Percentiles rank a stretch among this genome's conserved stretches.
phyloP scores from a whole-genome alignment of 768 basidiomycete genomes.

The Lyophyllum decastes region DNA sequence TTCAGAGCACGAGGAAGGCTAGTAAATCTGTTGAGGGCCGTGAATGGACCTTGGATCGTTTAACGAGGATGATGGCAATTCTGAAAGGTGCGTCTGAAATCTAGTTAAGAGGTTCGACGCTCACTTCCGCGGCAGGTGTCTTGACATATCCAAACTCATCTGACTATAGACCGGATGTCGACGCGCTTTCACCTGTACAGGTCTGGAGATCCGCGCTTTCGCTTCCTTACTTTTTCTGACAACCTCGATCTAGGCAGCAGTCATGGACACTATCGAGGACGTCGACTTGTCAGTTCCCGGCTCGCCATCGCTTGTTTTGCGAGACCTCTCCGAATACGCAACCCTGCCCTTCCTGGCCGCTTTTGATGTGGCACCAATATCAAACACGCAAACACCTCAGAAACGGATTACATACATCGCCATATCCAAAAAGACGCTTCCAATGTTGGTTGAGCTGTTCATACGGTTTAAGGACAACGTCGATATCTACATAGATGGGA shows the following conservation, averaged over 20 bases:
- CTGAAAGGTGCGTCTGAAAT: slow-evolving; percentile 55
- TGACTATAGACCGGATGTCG: slow-evolving; percentile 89
- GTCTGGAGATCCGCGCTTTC: slow-evolving; percentile 33
- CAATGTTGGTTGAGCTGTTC: slow-evolving; percentile 78
- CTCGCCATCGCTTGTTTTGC: slow-evolving; percentile 72
- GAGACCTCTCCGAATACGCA: slow-evolving; percentile 82
- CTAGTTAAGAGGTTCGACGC: not conserved
- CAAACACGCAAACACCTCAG: slow-evolving; percentile 43
- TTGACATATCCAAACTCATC: slow-evolving; percentile 81
- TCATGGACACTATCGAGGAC: slow-evolving; percentile 67
- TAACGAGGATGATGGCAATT: slow-evolving; percentile 73
- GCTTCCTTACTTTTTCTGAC: not conserved
- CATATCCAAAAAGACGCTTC: slow-evolving; percentile 87
- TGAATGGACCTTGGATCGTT: slow-evolving; percentile 68
- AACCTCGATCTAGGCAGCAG: slow-evolving; percentile 49
- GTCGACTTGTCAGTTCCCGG: slow-evolving; percentile 68
- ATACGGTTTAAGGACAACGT: slow-evolving; percentile 58
- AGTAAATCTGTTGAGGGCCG: slow-evolving; percentile 46
- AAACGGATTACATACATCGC: slow-evolving; percentile 88
- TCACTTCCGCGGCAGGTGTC: slow-evolving; percentile 45
- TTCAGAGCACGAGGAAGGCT: slow-evolving; percentile 58
- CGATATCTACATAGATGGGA: slow-evolving; percentile 78
- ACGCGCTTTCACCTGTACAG: slow-evolving; percentile 78
- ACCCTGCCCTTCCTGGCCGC: slow-evolving; percentile 87
- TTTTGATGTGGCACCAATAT: slow-evolving; percentile 54